A percentile compares a stretch with the other conserved stretches of the same genome.
Conservation (phyloP, 2,329 filamentous ascomycete genomes). For the Epicoccum sorghinum region DNA sequence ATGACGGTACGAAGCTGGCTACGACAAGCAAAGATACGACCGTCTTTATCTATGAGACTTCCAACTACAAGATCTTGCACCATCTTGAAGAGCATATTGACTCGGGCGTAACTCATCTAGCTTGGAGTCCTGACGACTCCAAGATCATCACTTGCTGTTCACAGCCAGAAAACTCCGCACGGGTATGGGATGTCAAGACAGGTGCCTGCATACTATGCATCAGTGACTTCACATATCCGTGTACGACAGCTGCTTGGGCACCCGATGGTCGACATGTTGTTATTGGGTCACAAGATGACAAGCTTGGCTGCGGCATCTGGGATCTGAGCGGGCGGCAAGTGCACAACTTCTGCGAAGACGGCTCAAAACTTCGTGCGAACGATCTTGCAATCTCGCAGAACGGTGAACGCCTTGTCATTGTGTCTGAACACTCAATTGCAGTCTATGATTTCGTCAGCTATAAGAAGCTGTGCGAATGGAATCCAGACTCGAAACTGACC, state of each 20-base stretch:
- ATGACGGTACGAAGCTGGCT: slow-evolving; percentile 81
- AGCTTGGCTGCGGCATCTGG: slow-evolving; percentile 58
- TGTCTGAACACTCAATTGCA: slow-evolving; percentile 73
- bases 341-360: slow-evolving; percentile 67
- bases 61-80: slow-evolving; percentile 68
- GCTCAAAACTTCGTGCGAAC: slow-evolving; percentile 71
- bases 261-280: slow-evolving; percentile 78
- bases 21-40: slow-evolving; percentile 77
- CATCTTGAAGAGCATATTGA: slow-evolving; percentile 67
- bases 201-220: slow-evolving; percentile 64
- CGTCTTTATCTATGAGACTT: slow-evolving; percentile 83
- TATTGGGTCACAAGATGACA: slow-evolving; percentile 60
- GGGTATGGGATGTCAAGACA: slow-evolving; percentile 69
- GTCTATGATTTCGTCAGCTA: slow-evolving; percentile 81
- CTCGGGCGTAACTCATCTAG: slow-evolving; percentile 78
- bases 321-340: slow-evolving; percentile 66
- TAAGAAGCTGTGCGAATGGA: slow-evolving; percentile 76
- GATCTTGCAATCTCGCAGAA: slow-evolving; percentile 84
- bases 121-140: slow-evolving; percentile 91
- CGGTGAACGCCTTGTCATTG: slow-evolving; percentile 78
- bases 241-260: slow-evolving; percentile 90
- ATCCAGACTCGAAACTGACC: slow-evolving; percentile 73
- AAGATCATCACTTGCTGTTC: slow-evolving; percentile 84
- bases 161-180: slow-evolving; percentile 67
- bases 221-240: slow-evolving; percentile 77